A percentile compares a stretch with the other conserved stretches of the same genome.
Evolutionary conservation across 1,139 yeast genomes (phyloP).

Genomic region (Yamadazyma atlantica): DNA sequence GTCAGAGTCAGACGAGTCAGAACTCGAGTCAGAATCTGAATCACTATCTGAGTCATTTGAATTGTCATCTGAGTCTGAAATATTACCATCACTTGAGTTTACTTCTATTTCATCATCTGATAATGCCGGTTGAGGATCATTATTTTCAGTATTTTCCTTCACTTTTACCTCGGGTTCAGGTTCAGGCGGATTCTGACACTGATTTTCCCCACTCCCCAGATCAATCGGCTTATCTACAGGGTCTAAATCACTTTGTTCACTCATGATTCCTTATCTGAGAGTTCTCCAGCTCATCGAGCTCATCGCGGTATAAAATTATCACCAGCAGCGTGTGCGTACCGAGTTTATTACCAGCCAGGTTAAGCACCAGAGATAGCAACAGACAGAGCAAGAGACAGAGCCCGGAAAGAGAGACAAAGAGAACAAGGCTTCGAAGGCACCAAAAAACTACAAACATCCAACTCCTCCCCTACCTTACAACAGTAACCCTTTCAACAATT

Average conservation of each 20-base stretch:
- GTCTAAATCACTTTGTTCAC: neutral
- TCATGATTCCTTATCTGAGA: neutral
- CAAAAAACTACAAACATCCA: no score
- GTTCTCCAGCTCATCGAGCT: neutral
- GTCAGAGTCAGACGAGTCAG: neutral
- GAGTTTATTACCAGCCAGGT: slow-evolving; percentile 2
- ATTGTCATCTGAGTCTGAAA: no score
- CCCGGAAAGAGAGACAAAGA: no score
- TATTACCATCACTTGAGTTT: slow-evolving; percentile 11
- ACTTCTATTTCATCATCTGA: slow-evolving; percentile 27
- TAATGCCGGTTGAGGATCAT: slow-evolving; percentile 7
- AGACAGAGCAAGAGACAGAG: no score
- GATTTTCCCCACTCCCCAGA: neutral
- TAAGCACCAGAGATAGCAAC: no score
- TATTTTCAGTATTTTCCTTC: no score
- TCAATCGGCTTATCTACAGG: slow-evolving; percentile 1
- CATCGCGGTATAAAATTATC: slow-evolving; percentile 1
- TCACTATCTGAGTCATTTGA: no score
- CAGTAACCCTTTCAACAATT: no score
- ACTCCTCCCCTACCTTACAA: no score
- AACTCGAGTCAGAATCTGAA: neutral
- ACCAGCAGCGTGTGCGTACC: slow-evolving; percentile 1
- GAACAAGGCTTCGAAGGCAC: no score
- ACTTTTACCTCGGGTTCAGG: no score
- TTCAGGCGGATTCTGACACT: no score